Evolutionary conservation across 768 basidiomycete species (phyloP).

Genomic region (Pholiota conissans): DNA sequence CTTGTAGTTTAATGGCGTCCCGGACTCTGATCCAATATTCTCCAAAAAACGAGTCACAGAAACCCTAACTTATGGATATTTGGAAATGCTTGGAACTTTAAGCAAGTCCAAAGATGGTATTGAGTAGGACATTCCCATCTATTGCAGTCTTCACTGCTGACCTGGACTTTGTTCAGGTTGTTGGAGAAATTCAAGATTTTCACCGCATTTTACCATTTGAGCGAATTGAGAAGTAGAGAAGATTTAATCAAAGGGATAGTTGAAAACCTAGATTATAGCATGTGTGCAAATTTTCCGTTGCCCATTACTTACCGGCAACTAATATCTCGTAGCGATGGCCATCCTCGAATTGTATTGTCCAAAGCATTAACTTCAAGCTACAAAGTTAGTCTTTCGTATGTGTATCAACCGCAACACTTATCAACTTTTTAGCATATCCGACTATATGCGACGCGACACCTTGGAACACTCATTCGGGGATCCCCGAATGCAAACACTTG

Average conservation of each 20-base stretch:
- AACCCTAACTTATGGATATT: conserved; percentile 87
- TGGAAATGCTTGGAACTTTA: conserved; percentile 92
- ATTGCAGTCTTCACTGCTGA: background rate
- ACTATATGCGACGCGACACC: conserved; percentile 83
- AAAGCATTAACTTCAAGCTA: conserved; percentile 95
- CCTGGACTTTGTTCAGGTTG: conserved; percentile 37
- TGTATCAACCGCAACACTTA: background rate
- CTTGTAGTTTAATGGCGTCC: conserved; percentile 65
- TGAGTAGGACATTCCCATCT: conserved; percentile 53
- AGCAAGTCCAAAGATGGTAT: conserved; percentile 89
- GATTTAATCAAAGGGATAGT: conserved; percentile 91
- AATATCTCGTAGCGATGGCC: conserved; percentile 71
- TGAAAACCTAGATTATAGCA: conserved; percentile 87
- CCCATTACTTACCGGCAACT: conserved; percentile 3
- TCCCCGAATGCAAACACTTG: conserved; percentile 72
- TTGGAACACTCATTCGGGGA: conserved; percentile 77
- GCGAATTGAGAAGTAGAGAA: conserved; percentile 87
- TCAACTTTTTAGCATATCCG: conserved; percentile 69
- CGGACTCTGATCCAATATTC: conserved; percentile 79
- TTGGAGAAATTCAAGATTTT: conserved; percentile 92
- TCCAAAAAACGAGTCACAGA: conserved; percentile 80
- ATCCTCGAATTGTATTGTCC: conserved; percentile 88
- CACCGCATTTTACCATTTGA: conserved; percentile 93
- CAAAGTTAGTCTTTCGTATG: conserved; percentile 49
- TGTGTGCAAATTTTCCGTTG: conserved; percentile 46